Evolutionary conservation across 306 rosid species (phyloP).

Genomic region (Mucuna pruriens): DNA sequence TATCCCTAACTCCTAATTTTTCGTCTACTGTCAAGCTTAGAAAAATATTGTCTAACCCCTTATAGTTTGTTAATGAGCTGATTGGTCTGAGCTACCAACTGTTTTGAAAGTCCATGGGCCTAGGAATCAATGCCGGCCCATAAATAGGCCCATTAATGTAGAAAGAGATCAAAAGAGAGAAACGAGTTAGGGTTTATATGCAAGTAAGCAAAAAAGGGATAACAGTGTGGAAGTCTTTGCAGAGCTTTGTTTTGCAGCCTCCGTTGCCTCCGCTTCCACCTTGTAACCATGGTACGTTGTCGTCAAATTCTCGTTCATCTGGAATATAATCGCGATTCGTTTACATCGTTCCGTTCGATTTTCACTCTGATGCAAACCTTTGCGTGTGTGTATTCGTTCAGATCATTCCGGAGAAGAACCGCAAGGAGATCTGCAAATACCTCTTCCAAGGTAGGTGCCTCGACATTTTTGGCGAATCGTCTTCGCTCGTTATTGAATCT

Average conservation of each 20-base stretch:
- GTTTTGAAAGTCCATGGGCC: background rate
- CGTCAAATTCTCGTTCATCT: background rate
- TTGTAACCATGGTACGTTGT: conserved; percentile 22
- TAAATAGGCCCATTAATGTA: background rate
- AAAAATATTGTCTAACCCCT: too few species aligned
- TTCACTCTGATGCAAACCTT: background rate
- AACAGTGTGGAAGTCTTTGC: background rate
- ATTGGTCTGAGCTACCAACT: too few species aligned
- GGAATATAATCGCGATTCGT: background rate
- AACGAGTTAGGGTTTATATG: background rate
- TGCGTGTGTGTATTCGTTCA: conserved; percentile 3
- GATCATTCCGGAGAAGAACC: conserved; percentile 78
- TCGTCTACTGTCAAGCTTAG: too few species aligned
- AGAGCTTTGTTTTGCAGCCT: background rate
- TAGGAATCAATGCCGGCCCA: background rate
- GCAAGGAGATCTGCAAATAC: conserved; percentile 75
- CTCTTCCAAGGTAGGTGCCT: conserved; percentile 73
- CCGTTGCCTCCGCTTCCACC: background rate
- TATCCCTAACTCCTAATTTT: too few species aligned
- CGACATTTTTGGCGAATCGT: background rate
- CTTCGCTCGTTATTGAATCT: background rate
- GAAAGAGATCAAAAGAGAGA: background rate
- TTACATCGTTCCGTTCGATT: background rate
- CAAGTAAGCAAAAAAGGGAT: background rate
- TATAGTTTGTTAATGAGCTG: too few species aligned